Conservation (phyloP, 179 eudicot species). For the Silene noctiflora region DNA sequence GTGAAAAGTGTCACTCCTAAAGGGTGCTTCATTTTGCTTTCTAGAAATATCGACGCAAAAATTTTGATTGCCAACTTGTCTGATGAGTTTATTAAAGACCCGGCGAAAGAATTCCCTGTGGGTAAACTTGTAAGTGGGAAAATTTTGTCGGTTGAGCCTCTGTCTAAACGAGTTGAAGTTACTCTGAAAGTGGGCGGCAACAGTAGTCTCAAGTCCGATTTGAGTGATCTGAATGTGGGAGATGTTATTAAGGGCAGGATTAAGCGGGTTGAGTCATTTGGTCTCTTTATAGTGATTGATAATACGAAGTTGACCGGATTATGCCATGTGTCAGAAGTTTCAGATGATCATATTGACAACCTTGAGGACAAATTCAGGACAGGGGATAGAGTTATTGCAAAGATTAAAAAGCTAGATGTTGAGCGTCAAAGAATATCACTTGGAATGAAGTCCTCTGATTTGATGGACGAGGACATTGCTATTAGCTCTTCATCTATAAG, state of each 20-base stretch:
- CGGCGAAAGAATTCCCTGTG: slow-evolving; percentile 70
- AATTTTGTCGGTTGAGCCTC: slow-evolving; percentile 76
- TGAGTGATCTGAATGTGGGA: slow-evolving; percentile 50
- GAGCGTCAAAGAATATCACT: slow-evolving; percentile 73
- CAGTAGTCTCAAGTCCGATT: slow-evolving; percentile 33
- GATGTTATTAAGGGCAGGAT: slow-evolving; percentile 61
- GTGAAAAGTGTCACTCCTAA: slow-evolving; percentile 69
- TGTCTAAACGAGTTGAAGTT: slow-evolving; percentile 81
- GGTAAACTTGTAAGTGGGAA: slow-evolving; percentile 85
- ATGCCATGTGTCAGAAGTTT: slow-evolving; percentile 87
- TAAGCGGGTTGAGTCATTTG: slow-evolving; percentile 75
- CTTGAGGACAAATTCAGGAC: slow-evolving; percentile 54
- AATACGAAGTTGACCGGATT: slow-evolving; percentile 66
- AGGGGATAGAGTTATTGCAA: slow-evolving; percentile 67
- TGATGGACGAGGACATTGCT: slow-evolving; percentile 34
- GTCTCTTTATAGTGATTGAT: slow-evolving; percentile 78
- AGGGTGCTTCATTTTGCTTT: slow-evolving; percentile 87
- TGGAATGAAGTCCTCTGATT: slow-evolving; percentile 77
- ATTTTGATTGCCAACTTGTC: slow-evolving; percentile 73
- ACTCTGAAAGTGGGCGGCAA: slow-evolving; percentile 54
- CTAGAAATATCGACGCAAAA: slow-evolving; percentile 75
- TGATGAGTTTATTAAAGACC: slow-evolving; percentile 63
- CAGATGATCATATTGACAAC: slow-evolving; percentile 61
- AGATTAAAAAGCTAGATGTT: slow-evolving; percentile 74
- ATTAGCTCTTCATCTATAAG: slow-evolving; percentile 26